Evolutionary conservation across 139 green algal species (phyloP).

Genomic region (Mychonastes homosphaera): DNA sequence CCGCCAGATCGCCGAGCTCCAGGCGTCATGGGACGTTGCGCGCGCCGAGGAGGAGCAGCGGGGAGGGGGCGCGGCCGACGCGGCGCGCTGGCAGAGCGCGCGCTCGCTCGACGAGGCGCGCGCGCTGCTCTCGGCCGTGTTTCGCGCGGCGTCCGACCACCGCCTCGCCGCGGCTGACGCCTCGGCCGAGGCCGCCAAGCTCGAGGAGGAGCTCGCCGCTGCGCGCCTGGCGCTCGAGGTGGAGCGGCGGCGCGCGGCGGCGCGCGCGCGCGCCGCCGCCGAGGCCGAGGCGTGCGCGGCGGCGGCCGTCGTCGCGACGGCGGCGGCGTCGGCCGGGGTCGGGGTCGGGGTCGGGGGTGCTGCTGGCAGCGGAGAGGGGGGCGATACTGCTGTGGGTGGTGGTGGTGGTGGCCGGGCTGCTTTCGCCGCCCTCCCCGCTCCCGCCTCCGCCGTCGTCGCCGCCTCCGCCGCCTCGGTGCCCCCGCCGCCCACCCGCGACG

Average conservation of each 20-base stretch:
- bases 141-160: conserved; percentile 47
- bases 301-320: conserved; percentile 29
- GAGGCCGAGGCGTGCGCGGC: conserved; percentile 41
- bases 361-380: background rate
- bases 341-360: background rate
- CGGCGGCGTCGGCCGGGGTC: background rate
- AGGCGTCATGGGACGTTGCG: conserved; percentile 48
- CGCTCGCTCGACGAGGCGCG: conserved; percentile 47
- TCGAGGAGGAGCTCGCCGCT: conserved; percentile 54
- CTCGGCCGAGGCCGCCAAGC: conserved; percentile 27
- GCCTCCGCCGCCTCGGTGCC: background rate
- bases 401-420: background rate
- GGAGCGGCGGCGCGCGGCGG: conserved; percentile 45
- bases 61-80: conserved; percentile 47
- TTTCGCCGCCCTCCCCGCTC: background rate
- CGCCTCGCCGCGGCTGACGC: background rate
- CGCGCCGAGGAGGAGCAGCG: conserved; percentile 56
- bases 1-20: conserved; percentile 31
- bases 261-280: conserved; percentile 36
- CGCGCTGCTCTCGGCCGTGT: conserved; percentile 57
- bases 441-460: background rate
- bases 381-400: background rate
- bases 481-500: conserved; percentile 7
- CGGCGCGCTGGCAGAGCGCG: conserved; percentile 57
- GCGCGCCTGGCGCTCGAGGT: conserved; percentile 56